These are phyloP conservation scores for Penicillium roqueforti DNA, from an alignment of 495 filamentous ascomycete species.

Conservation along the genomic window DNA sequence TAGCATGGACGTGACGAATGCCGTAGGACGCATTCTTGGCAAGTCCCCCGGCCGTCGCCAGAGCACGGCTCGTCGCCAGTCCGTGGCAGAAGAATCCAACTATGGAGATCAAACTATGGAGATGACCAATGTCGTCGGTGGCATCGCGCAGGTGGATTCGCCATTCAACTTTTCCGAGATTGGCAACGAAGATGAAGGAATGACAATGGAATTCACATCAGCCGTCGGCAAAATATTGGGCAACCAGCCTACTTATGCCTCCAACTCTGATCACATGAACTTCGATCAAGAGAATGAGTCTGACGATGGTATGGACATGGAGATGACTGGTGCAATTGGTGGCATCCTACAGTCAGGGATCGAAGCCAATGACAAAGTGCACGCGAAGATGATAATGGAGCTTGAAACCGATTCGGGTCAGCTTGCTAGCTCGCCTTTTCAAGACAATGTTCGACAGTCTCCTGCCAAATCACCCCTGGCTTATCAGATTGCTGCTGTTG, in stretches of 20 bases:
- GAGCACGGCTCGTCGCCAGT: conserved; percentile 36
- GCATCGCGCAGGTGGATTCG: conserved; percentile 44
- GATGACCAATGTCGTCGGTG: conserved; percentile 69
- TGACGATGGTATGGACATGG: conserved; percentile 55
- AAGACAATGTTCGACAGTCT: conserved; percentile 34
- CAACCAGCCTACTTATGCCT: conserved; percentile 25
- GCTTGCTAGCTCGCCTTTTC: conserved; percentile 51
- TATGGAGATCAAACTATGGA: conserved; percentile 70
- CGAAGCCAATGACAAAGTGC: conserved; percentile 37
- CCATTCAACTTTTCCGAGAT: conserved; percentile 35
- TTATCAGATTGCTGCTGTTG: conserved; percentile 40
- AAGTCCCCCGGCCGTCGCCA: conserved; percentile 33
- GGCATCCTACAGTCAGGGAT: conserved; percentile 53
- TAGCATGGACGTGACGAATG: conserved; percentile 82
- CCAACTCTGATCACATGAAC: conserved; percentile 25
- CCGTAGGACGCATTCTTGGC: conserved; percentile 76
- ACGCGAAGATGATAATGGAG: conserved; percentile 59
- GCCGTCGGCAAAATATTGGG: conserved; percentile 63
- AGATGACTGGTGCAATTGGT: conserved; percentile 69
- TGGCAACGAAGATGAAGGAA: conserved; percentile 59
- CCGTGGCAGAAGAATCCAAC: conserved; percentile 36
- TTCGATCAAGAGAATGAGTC: conserved; percentile 39
- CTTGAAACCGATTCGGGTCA: conserved; percentile 52
- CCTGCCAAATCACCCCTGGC: conserved; percentile 28
- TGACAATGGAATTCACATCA: conserved; percentile 81